Evolutionary conservation across 2,329 filamentous ascomycete species (phyloP).

Genomic region (Verticillium tricorpus): DNA sequence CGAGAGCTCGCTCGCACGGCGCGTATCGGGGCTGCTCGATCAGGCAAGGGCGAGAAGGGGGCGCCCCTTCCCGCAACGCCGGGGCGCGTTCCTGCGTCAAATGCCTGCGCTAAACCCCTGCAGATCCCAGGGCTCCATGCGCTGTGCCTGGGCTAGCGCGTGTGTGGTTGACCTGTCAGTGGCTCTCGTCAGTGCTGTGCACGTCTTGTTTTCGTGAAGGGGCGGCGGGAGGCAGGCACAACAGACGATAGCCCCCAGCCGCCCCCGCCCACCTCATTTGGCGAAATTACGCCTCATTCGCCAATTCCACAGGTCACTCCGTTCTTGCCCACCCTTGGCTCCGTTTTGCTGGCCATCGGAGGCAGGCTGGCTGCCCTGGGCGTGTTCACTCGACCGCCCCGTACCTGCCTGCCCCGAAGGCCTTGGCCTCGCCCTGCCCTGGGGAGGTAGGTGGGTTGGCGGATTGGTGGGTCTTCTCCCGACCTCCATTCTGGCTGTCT

Average conservation of each 20-base stretch:
- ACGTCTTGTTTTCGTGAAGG: background rate
- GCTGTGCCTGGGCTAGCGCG: conserved; percentile 5
- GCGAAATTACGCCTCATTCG: conserved; percentile 16
- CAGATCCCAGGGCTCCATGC: conserved; percentile 2
- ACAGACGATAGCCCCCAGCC: background rate
- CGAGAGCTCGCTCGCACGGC: background rate
- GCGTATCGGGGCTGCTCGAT: background rate
- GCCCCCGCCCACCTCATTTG: conserved; percentile 9
- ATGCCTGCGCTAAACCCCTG: conserved; percentile 1
- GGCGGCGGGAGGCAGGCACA: background rate
- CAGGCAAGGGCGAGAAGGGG: background rate
- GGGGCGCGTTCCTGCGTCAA: conserved; percentile 14
- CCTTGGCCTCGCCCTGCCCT: conserved; percentile 5
- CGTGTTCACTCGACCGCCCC: conserved; percentile 16
- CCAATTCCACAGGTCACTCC: conserved; percentile 7
- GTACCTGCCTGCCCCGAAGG: conserved; percentile 4
- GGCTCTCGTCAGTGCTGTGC: background rate
- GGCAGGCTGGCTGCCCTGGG: conserved; percentile 1
- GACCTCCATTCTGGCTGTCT: conserved; percentile 15
- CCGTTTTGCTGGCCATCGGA: conserved; percentile 6
- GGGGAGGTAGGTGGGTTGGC: background rate
- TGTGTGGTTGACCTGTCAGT: background rate
- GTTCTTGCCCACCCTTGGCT: conserved; percentile 10
- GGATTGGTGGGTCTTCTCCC: conserved; percentile 4
- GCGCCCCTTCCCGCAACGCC: background rate